These are phyloP conservation scores for Penicillium diatomitis DNA, from an alignment of 495 filamentous ascomycete species.

Conservation along the genomic window DNA sequence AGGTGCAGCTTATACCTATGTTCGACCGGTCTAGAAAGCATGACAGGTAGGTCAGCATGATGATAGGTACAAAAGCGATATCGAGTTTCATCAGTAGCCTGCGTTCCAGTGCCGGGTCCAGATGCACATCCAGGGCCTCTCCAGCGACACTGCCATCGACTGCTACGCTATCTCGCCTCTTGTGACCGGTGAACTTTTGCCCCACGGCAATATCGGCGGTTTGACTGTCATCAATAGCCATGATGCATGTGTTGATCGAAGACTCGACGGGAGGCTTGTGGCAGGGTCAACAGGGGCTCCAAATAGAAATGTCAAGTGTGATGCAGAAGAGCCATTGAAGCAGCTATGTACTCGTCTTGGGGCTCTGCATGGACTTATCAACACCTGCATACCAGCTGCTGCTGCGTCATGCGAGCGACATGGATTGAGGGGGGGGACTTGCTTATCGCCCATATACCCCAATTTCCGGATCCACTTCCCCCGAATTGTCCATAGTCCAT, in stretches of 20 bases:
- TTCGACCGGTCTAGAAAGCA: constrained; percentile 40
- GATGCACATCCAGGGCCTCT: constrained; percentile 16
- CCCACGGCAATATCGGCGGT: constrained; percentile 4
- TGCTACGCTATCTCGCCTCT: constrained; percentile 3
- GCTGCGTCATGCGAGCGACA: too few species aligned
- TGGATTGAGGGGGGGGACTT: too few species aligned
- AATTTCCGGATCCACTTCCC: too few species aligned
- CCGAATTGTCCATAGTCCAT: too few species aligned
- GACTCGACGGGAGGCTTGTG: too few species aligned
- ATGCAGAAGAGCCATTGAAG: too few species aligned
- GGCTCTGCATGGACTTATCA: not conserved
- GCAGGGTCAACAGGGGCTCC: too few species aligned
- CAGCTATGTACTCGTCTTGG: too few species aligned
- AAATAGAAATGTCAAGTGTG: too few species aligned
- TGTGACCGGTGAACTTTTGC: constrained; percentile 9
- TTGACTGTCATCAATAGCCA: not conserved
- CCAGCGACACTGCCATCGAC: constrained; percentile 6
- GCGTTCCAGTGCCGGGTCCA: constrained; percentile 25
- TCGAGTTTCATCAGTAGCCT: constrained; percentile 38
- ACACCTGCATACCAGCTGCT: not conserved
- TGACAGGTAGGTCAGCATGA: constrained; percentile 39
- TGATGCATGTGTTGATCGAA: not conserved
- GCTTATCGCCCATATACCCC: too few species aligned
- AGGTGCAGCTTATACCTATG: constrained; percentile 23
- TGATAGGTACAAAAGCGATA: constrained; percentile 34